These are phyloP conservation scores for Cryptomeria japonica DNA, from an alignment of 75 land plant genomes.

Conservation along the genomic window DNA sequence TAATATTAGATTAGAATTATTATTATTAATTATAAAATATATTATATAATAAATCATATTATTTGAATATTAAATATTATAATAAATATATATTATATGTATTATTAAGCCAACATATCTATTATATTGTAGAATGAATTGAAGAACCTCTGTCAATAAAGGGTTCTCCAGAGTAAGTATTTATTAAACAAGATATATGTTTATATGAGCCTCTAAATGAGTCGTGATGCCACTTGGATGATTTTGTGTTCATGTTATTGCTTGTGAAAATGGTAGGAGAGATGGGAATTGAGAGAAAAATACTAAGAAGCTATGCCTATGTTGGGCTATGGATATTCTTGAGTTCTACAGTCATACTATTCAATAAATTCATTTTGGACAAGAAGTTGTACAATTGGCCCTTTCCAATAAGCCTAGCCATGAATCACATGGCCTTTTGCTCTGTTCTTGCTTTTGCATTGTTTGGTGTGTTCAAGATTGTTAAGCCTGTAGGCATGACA, in stretches of 20 bases:
- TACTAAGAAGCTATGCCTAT: constrained; percentile 21
- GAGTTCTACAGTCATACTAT: constrained; percentile 29
- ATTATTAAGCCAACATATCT: too few species aligned
- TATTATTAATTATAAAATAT: too few species aligned
- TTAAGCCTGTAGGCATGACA: constrained; percentile 25
- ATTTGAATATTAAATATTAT: too few species aligned
- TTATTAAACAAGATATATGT: too few species aligned
- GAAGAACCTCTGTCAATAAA: too few species aligned
- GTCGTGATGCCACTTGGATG: not conserved
- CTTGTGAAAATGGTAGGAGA: not conserved
- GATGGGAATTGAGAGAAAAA: constrained; percentile 1
- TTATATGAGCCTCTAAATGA: too few species aligned
- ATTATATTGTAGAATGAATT: too few species aligned
- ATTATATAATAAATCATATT: too few species aligned
- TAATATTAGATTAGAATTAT: too few species aligned
- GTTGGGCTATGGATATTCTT: constrained; percentile 29
- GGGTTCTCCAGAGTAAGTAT: too few species aligned
- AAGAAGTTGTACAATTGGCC: constrained; percentile 38
- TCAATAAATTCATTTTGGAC: constrained; percentile 32
- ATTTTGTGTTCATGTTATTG: not conserved
- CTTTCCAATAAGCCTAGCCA: constrained; percentile 27
- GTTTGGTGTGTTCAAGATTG: constrained; percentile 20
- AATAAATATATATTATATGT: too few species aligned
- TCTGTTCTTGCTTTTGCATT: constrained; percentile 20
- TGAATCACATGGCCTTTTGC: constrained; percentile 32